Percentiles rank a stretch among this genome's conserved stretches.
phyloP scores from a whole-genome alignment of 352 stramenopile species.

The Globisporangium ultimum region DNA sequence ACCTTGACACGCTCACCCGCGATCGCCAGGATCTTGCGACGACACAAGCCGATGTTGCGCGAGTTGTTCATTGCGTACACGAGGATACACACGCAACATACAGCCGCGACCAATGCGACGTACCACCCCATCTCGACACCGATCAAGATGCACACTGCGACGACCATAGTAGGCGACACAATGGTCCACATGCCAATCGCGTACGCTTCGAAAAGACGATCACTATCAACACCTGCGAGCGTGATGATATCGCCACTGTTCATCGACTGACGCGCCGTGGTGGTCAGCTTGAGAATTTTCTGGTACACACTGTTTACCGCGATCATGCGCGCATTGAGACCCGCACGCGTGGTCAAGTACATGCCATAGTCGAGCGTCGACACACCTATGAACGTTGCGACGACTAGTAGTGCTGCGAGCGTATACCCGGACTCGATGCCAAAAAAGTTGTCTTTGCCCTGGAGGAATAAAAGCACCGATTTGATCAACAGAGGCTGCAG shows the following conservation, averaged over 20 bases:
- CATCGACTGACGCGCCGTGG: constrained; percentile 31
- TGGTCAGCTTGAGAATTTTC: constrained; percentile 48
- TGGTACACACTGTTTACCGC: constrained; percentile 33
- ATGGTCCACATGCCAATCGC: constrained; percentile 37
- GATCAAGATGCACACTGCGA: constrained; percentile 24
- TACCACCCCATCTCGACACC: constrained; percentile 15
- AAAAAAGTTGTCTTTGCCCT: constrained; percentile 18
- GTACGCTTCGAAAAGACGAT: constrained; percentile 50
- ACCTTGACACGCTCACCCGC: constrained; percentile 85
- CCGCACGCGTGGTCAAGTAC: constrained; percentile 39
- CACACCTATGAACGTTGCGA: constrained; percentile 13
- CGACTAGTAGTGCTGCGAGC: constrained; percentile 9
- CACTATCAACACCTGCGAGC: constrained; percentile 44
- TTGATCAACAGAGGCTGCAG: constrained; percentile 36
- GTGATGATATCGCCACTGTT: constrained; percentile 63
- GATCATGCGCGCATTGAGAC: constrained; percentile 31
- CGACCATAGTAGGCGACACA: constrained; percentile 20
- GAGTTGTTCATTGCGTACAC: constrained; percentile 26
- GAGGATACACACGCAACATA: constrained; percentile 9
- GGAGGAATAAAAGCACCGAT: constrained; percentile 21
- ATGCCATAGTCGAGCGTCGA: constrained; percentile 45
- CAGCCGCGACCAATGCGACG: constrained; percentile 18
- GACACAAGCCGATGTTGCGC: constrained; percentile 24
- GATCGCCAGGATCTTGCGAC: constrained; percentile 36
- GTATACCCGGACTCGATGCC: constrained; percentile 21